These are phyloP conservation scores for Saturnispora ahearnii DNA, from an alignment of 805 yeast species.

Conservation along the genomic window DNA sequence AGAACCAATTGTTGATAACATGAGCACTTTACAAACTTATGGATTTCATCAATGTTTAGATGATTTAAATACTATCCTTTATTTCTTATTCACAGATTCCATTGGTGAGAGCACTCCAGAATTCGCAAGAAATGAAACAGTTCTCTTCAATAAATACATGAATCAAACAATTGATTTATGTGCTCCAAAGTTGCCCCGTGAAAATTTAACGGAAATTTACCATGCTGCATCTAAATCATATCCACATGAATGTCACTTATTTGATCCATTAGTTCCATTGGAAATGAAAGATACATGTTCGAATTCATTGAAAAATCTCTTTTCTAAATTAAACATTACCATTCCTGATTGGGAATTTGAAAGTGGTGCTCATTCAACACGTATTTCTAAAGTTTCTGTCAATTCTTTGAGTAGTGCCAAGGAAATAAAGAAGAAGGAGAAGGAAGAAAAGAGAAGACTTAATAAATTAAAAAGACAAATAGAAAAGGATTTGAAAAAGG, in stretches of 20 bases:
- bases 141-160: too few relatives aligned
- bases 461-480: neutral
- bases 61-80: neutral
- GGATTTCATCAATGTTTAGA: conserved; percentile 1
- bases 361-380: too few relatives aligned
- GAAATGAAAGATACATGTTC: neutral
- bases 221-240: neutral
- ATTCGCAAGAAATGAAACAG: neutral
- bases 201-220: neutral
- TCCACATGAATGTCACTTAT: neutral
- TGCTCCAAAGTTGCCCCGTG: neutral
- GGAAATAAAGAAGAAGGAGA: neutral
- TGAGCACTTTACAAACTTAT: neutral
- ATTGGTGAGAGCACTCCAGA: neutral
- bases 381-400: neutral
- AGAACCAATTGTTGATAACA: too few relatives aligned
- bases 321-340: too few relatives aligned
- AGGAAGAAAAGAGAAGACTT: neutral
- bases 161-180: neutral
- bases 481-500: neutral
- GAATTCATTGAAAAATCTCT: neutral
- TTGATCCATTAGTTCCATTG: neutral
- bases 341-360: too few relatives aligned
- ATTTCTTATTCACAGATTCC: neutral
- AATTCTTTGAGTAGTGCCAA: neutral